Evolutionary conservation across 257 asterid species (phyloP).

Genomic region (Datura wrightii): DNA sequence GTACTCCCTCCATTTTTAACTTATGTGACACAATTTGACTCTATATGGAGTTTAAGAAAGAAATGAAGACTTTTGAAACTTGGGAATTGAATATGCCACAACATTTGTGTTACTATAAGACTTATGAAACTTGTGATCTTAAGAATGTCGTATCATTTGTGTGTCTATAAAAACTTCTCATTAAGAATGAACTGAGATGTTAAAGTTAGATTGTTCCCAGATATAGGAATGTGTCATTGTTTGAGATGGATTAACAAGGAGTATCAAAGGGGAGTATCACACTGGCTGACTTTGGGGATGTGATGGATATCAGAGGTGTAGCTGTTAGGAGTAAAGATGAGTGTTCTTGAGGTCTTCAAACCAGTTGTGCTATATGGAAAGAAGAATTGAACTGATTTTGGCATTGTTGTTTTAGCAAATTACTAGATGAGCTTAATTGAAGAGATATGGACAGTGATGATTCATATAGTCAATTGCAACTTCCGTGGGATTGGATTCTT

Average conservation of each 20-base stretch:
- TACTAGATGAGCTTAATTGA: constrained; percentile 5
- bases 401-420: background rate
- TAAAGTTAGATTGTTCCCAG: background rate
- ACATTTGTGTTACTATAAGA: background rate
- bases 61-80: background rate
- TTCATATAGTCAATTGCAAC: background rate
- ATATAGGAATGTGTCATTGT: background rate
- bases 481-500: background rate
- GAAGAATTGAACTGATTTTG: constrained; percentile 1
- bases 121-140: background rate
- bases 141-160: background rate
- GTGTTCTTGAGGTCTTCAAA: background rate
- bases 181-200: background rate
- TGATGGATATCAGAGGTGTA: background rate
- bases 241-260: background rate
- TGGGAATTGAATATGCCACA: background rate
- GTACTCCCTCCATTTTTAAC: background rate
- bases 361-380: background rate
- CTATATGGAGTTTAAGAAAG: background rate
- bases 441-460: background rate
- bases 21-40: background rate
- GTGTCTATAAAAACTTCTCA: background rate
- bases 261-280: background rate
- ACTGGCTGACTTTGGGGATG: background rate
- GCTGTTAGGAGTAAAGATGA: background rate